Evolutionary conservation across 768 basidiomycete species (phyloP).

Genomic region (Calocybe cyanea): DNA sequence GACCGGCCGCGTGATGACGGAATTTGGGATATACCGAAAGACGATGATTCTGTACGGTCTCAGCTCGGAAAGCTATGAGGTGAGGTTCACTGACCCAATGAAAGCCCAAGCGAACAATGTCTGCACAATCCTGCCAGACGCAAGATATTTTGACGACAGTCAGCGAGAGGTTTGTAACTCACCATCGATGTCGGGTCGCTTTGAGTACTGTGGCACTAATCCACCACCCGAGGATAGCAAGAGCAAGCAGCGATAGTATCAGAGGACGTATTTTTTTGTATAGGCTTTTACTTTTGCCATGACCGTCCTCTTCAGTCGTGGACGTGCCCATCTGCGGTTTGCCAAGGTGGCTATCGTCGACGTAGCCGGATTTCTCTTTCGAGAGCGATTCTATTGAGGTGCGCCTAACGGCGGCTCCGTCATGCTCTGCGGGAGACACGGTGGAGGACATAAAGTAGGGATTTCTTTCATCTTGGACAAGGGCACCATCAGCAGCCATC

Average conservation of each 20-base stretch:
- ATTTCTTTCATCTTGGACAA: constrained; percentile 11
- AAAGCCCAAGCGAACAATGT: constrained; percentile 83
- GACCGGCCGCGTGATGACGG: constrained; percentile 67
- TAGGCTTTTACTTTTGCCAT: neutral
- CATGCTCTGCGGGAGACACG: constrained; percentile 8
- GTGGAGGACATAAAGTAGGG: constrained; percentile 10
- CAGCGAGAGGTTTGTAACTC: constrained; percentile 18
- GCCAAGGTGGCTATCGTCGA: constrained; percentile 6
- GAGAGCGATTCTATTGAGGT: constrained; percentile 18
- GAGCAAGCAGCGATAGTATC: constrained; percentile 48
- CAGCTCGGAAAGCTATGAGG: constrained; percentile 3
- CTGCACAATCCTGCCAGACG: constrained; percentile 62
- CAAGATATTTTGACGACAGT: constrained; percentile 7
- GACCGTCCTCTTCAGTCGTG: constrained; percentile 10
- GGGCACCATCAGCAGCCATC: constrained; percentile 7
- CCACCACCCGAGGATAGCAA: constrained; percentile 82
- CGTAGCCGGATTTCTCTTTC: constrained; percentile 19
- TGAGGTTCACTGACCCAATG: constrained; percentile 51
- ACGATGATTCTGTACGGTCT: constrained; percentile 55
- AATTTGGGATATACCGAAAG: constrained; percentile 80
- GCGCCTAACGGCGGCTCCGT: constrained; percentile 16
- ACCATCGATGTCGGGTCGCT: constrained; percentile 77
- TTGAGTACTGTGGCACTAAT: constrained; percentile 66
- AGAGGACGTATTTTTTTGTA: constrained; percentile 32
- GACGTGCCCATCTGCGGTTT: constrained; percentile 4